A percentile compares a stretch with the other conserved stretches of the same genome.
Conservation (phyloP, 2,329 filamentous ascomycete species). For the Shiraia bambusicola region DNA sequence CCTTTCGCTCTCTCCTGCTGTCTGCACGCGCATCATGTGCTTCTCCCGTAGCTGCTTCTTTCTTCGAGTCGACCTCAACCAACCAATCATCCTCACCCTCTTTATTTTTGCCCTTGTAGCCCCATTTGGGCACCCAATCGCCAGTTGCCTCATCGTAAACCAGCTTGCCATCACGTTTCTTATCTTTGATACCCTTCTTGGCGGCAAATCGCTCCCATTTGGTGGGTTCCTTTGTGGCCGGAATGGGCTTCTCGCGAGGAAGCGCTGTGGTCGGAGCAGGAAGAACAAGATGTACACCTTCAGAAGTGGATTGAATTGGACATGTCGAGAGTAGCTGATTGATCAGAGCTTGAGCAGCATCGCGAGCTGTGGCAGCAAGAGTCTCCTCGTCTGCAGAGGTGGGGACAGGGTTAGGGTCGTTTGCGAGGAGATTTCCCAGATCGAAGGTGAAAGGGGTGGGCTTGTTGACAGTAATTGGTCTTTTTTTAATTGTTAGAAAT, state of each 20-base stretch:
- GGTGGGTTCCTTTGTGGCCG: constrained; percentile 76
- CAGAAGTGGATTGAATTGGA: constrained; percentile 67
- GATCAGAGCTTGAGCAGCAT: constrained; percentile 87
- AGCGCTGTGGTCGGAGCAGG: constrained; percentile 69
- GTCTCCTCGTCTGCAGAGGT: constrained; percentile 62
- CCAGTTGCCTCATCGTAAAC: constrained; percentile 81
- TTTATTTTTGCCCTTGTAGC: constrained; percentile 89
- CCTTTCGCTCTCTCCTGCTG: constrained; percentile 61
- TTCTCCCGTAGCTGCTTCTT: constrained; percentile 65
- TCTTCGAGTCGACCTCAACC: constrained; percentile 80
- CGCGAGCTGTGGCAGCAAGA: constrained; percentile 74
- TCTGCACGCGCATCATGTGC: constrained; percentile 60
- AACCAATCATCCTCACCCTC: constrained; percentile 81
- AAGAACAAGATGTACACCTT: constrained; percentile 76
- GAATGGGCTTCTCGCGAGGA: constrained; percentile 90
- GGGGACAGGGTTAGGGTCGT: constrained; percentile 80
- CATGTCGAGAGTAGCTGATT: constrained; percentile 93
- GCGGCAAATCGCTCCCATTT: constrained; percentile 96
- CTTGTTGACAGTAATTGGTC: constrained; percentile 57
- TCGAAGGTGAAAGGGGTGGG: constrained; percentile 91
- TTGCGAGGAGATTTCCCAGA: constrained; percentile 80
- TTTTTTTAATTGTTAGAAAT: constrained; percentile 25
- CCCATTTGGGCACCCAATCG: constrained; percentile 94
- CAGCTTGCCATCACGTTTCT: constrained; percentile 77
- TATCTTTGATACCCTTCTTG: constrained; percentile 94